phyloP scores from a whole-genome alignment of 495 filamentous ascomycete genomes.

The Chaetomium fimeti region DNA sequence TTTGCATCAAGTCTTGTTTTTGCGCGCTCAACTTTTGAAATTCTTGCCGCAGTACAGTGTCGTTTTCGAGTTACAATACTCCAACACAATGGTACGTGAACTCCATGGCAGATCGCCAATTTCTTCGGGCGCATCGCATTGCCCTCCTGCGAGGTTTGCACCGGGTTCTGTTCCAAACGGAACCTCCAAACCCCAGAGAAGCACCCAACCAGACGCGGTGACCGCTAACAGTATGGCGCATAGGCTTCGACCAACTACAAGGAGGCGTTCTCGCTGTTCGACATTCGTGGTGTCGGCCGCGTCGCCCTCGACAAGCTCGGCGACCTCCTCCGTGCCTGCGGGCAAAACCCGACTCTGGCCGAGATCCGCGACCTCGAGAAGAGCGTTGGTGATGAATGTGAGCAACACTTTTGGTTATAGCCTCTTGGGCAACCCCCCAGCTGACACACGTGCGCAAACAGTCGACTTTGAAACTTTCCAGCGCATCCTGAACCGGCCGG shows the following conservation, averaged over 20 bases:
- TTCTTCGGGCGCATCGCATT: neutral
- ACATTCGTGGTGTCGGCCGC: constrained; percentile 93
- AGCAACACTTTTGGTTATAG: constrained; percentile 30
- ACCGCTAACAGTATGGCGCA: constrained; percentile 46
- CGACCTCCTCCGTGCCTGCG: constrained; percentile 91
- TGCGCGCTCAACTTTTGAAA: neutral
- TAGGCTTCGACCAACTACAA: constrained; percentile 99
- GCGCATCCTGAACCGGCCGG: constrained; percentile 92
- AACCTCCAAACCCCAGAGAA: neutral
- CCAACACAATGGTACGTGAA: constrained; percentile 25
- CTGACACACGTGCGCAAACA: constrained; percentile 36
- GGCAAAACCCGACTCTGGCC: constrained; percentile 92
- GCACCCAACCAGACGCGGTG: neutral
- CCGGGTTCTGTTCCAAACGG: neutral
- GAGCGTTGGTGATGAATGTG: constrained; percentile 84
- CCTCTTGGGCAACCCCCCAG: neutral
- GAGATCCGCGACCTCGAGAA: constrained; percentile 91
- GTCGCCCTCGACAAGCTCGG: constrained; percentile 83
- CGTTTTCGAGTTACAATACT: neutral
- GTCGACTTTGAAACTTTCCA: constrained; percentile 98
- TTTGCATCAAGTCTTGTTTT: neutral
- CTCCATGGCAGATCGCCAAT: neutral
- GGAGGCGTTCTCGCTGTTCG: constrained; percentile 98
- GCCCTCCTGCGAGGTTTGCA: neutral
- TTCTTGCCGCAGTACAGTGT: neutral